phyloP scores from a whole-genome alignment of 371 early-diverging fungal species.

The Circinella umbellata region DNA sequence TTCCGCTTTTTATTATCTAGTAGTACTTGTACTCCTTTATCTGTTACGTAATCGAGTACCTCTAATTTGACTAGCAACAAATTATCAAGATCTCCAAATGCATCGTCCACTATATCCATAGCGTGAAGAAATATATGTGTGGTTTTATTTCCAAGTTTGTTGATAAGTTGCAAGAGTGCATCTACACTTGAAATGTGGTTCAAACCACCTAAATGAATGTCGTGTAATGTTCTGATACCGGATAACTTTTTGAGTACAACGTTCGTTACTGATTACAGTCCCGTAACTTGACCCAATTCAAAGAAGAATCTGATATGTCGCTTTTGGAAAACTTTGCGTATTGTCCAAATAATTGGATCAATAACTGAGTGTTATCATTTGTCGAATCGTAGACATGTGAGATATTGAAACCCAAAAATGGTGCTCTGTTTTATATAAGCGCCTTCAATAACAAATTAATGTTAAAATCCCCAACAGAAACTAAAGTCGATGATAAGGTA shows the following conservation, averaged over 20 bases:
- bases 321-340: background rate
- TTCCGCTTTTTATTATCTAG: background rate
- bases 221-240: background rate
- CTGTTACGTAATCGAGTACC: background rate
- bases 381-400: background rate
- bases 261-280: background rate
- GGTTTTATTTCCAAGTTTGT: background rate
- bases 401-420: too few species aligned
- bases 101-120: background rate
- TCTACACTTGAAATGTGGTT: background rate
- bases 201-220: background rate
- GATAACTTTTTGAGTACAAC: background rate
- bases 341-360: background rate
- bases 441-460: too few species aligned
- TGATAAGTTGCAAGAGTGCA: background rate
- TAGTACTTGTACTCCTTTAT: background rate
- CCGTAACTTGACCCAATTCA: background rate
- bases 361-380: background rate
- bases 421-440: too few species aligned
- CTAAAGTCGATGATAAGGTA: too few species aligned
- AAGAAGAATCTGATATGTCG: background rate
- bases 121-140: background rate
- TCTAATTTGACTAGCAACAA: background rate
- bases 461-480: too few species aligned
- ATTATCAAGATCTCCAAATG: background rate